A percentile compares a stretch with the other conserved stretches of the same genome.
phyloP scores from a whole-genome alignment of 805 yeast species.

The Candida insectalens region DNA sequence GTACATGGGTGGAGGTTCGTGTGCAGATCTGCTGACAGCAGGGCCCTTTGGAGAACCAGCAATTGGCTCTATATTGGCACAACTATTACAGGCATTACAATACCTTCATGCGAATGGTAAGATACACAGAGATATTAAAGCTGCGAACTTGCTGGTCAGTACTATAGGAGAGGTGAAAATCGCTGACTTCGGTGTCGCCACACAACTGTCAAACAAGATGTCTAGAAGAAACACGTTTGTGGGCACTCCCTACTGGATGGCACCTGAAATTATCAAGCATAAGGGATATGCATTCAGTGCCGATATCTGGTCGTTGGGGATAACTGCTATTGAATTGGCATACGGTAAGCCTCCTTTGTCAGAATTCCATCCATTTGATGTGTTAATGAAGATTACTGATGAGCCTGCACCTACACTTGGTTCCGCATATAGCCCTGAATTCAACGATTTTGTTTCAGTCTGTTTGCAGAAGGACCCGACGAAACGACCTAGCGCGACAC shows the following conservation, averaged over 20 bases:
- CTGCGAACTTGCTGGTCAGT: slow-evolving; percentile 77
- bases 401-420: slow-evolving; percentile 34
- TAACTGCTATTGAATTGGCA: slow-evolving; percentile 66
- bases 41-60: slow-evolving; percentile 49
- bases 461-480: slow-evolving; percentile 69
- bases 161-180: slow-evolving; percentile 68
- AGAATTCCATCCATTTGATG: slow-evolving; percentile 46
- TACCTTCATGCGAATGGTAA: slow-evolving; percentile 66
- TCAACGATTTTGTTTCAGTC: slow-evolving; percentile 55
- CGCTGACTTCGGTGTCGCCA: slow-evolving; percentile 96
- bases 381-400: slow-evolving; percentile 39
- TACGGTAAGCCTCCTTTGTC: slow-evolving; percentile 64
- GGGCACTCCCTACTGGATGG: slow-evolving; percentile 26
- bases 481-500: slow-evolving; percentile 54
- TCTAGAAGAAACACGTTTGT: slow-evolving; percentile 30
- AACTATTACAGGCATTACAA: slow-evolving; percentile 48
- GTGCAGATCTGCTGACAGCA: slow-evolving; percentile 52
- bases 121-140: slow-evolving; percentile 90
- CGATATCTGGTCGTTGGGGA: slow-evolving; percentile 75
- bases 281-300: slow-evolving; percentile 60
- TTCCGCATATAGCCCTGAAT: slow-evolving; percentile 27
- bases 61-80: slow-evolving; percentile 44
- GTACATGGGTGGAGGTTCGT: slow-evolving; percentile 68
- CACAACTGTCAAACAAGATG: slow-evolving; percentile 53
- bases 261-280: slow-evolving; percentile 46